Evolutionary conservation across 2,329 filamentous ascomycete species (phyloP).

Genomic region (Trichoderma pleuroti): DNA sequence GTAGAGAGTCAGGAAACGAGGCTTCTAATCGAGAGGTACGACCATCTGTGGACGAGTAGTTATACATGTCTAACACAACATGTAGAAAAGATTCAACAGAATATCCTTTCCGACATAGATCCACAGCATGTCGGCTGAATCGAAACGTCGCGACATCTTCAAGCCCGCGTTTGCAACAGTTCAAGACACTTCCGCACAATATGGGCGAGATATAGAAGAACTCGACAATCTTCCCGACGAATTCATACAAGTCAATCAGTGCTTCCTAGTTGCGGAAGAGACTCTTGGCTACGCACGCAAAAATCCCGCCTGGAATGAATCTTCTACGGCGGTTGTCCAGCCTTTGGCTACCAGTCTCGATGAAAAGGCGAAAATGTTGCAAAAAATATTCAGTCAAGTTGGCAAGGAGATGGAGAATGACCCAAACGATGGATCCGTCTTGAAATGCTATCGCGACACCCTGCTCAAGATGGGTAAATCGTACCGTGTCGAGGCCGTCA

Average conservation of each 20-base stretch:
- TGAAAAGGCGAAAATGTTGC: not conserved
- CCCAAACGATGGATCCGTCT: not conserved
- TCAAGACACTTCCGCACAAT: not conserved
- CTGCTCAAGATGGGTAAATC: not conserved
- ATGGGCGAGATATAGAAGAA: not conserved
- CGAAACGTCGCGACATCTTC: not conserved
- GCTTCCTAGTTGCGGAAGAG: not conserved
- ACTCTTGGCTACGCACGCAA: not conserved
- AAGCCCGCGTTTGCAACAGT: not conserved
- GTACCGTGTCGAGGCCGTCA: not conserved
- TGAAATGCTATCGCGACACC: not conserved
- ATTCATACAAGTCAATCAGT: not conserved
- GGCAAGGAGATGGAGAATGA: not conserved
- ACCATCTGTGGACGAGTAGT: accelerated
- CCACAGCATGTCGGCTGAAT: not conserved
- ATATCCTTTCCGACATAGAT: not conserved
- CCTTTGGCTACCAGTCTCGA: not conserved
- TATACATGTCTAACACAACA: not conserved
- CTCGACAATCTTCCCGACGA: not conserved
- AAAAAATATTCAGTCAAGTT: not conserved
- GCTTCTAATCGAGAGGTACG: not conserved
- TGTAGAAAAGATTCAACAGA: not conserved
- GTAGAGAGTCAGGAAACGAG: not conserved
- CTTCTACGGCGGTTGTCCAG: not conserved
- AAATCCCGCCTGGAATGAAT: not conserved